Evolutionary conservation across 176 grass and related monocot species (phyloP), one percentile per base, ranked within the genome.

Genomic region (Phragmites australis): DNA sequence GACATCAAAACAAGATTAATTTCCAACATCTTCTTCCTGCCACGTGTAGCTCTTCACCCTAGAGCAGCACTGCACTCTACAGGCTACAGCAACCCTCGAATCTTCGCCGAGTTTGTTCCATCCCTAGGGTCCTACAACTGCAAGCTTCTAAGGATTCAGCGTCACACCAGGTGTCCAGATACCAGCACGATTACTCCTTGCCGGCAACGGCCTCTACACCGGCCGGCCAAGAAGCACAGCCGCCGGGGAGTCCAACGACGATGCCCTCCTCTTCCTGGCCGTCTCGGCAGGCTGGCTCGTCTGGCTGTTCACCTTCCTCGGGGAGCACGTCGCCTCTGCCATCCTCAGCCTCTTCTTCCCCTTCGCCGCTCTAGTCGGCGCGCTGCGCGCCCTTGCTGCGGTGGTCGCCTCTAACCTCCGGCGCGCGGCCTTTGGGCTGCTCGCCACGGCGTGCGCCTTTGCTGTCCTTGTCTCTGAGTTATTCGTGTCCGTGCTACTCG

Each of bases 381-480:
- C 17, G 0, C 23, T 75, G 70, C 60, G 34, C 34, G 34, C 34
- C 34, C 3, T 37, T 37, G 75, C 68, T 3, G 81, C 18, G 19
- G 52, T 16, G 30, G 22, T 27, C 31, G 23, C 60, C 8, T 79
- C 75, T 5, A 30, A 44, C 68, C 19, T 67, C 76, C 51, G 68
- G 25, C 81, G 68, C 18, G 43, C 60, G 23, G 60, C 81, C 27
- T 7, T 59, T 6, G 75, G 86, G 17, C 9, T 51, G 18, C 32
- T 88, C 68, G 81, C 87, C 43, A 60, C 81, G 15, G 81, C 69
- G 4, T 52, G 76, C 75, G 61, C 25, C 14, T 80, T 88, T 8
- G 69, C 15, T 0, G 81, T 30, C 7, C 81, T 88, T 3, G 76
- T 23, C 0, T 34, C 69, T 6, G 75, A 44, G 22, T 23, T 88